Conservation (phyloP, 2,329 filamentous ascomycete species). For the Whalleya microplaca region DNA sequence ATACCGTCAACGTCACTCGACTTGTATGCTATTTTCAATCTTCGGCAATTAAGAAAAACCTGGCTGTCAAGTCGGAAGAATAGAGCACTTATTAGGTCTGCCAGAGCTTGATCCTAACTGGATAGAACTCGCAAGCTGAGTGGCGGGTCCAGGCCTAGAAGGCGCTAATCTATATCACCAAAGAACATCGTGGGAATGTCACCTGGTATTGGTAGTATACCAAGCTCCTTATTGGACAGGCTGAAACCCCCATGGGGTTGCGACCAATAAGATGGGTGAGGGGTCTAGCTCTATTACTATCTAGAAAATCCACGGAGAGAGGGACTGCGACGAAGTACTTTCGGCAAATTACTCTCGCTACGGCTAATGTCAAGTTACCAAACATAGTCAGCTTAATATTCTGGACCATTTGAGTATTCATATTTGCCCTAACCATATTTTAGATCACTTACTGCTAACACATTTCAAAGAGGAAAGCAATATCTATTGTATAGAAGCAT, state of each 20-base stretch:
- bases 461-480: too few relatives aligned
- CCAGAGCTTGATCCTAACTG: background rate
- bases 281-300: conserved; percentile 3
- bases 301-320: background rate
- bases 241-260: background rate
- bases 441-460: too few relatives aligned
- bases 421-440: too few relatives aligned
- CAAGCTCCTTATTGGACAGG: conserved; percentile 7
- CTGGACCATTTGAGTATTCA: background rate
- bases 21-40: background rate
- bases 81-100: background rate
- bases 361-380: background rate
- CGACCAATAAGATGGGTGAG: background rate
- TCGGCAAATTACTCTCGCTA: background rate
- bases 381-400: background rate
- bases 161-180: background rate
- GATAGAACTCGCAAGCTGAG: background rate
- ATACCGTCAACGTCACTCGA: background rate
- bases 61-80: background rate
- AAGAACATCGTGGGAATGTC: background rate
- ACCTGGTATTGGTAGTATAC: background rate
- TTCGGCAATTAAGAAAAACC: background rate
- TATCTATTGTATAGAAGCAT: too few relatives aligned
- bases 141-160: conserved; percentile 1
- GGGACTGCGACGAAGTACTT: background rate